Base-by-base conservation (phyloP, 139 green algal species). In the Desmodesmus armatus region DNA sequence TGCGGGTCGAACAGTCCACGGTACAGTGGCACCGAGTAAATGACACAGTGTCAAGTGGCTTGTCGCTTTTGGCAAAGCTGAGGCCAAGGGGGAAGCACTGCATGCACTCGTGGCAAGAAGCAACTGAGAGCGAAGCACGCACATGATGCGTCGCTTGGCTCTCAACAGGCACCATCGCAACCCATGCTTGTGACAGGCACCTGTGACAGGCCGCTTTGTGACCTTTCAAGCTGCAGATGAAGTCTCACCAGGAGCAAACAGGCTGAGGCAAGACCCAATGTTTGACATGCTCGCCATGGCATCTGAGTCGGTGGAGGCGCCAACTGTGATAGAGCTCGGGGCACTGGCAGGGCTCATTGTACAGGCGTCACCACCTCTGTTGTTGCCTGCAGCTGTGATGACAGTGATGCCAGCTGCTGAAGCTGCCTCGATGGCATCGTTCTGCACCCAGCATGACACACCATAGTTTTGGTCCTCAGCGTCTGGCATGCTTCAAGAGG, bases 261-360 rank as follows among this genome's bases (percentile, higher is more conserved):
- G 85, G 83, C 90, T 90, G n/a, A 96, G 71, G 78, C 94, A 96
- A 27, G 73, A 53, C 31, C 94, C 94, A 27, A 94, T 69, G 81
- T 96, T 95, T 72, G 86, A 93, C 75, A 93, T 96, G 58, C 75
- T 85, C 3, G 90, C 83, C 31, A 94, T 15, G 0, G 60, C 76
- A 51, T 92, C 87, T 7, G 80, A 29, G 78, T 75, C 60, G 9
- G 66, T 67, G 15, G 23, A 84, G 19, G 93, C 90, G 15, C 85
- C 91, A 5, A 96, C 90, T 9, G 88, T 86, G 27, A 95, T 92
- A 35, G 86, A 86, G 15, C 63, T 77, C 4, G 86, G 58, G 23
- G 86, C 87, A 3, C 69, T 74, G 2, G 87, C 85, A 4, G 93
- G 94, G 29, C 81, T 91, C 69, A 90, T 87, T 9, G 74, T 82